phyloP scores from a whole-genome alignment of 2,329 filamentous ascomycete species.

The Bipolaris oryzae region DNA sequence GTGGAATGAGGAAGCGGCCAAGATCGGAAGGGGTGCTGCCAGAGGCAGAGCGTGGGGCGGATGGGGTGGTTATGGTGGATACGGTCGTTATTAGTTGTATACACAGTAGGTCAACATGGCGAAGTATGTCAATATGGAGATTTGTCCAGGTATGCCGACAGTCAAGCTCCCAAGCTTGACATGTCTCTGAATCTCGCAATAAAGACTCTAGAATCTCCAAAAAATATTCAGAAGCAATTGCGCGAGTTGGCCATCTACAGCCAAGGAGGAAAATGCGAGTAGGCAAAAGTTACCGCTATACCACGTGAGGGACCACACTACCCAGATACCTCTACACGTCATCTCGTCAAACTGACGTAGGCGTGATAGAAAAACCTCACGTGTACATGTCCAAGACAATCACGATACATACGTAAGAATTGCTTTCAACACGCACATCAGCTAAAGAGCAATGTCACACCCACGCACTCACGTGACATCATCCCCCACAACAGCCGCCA shows the following conservation, averaged over 20 bases:
- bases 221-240: background rate
- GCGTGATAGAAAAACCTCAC: background rate
- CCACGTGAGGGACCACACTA: no score
- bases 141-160: background rate
- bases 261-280: background rate
- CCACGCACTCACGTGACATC: background rate
- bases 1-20: constrained; percentile 2
- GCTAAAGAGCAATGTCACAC: background rate
- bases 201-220: background rate
- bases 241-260: background rate
- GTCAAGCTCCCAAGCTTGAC: background rate
- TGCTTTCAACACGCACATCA: background rate
- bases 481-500: background rate
- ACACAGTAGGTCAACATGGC: background rate
- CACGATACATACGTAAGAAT: no score
- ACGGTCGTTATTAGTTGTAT: background rate
- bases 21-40: background rate
- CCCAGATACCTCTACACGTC: background rate
- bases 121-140: background rate
- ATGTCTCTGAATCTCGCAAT: background rate
- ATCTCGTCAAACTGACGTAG: background rate
- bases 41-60: background rate
- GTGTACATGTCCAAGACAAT: no score
- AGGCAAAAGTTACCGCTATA: background rate
- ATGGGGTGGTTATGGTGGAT: background rate